phyloP scores from a whole-genome alignment of 129 eudicot genomes.

The Chrysanthemum seticuspe region DNA sequence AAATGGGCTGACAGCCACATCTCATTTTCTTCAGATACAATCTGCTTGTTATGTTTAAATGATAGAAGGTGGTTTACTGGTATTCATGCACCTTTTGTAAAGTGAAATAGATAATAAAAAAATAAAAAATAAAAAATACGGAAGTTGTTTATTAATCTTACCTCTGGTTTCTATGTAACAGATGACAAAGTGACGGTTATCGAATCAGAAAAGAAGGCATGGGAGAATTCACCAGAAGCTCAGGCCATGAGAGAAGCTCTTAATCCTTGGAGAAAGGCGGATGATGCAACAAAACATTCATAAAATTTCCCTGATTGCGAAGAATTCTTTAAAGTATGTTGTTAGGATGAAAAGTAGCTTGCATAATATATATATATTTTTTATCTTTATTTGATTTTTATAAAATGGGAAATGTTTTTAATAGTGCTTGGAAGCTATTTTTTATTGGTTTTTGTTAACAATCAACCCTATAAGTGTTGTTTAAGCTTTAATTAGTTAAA shows the following conservation, averaged over 20 bases:
- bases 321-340: too few relatives aligned
- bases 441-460: too few relatives aligned
- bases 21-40: background rate
- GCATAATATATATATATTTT: too few relatives aligned
- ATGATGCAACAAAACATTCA: slow-evolving; percentile 41
- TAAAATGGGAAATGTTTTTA: too few relatives aligned
- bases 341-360: too few relatives aligned
- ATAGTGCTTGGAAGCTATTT: too few relatives aligned
- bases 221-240: slow-evolving; percentile 90
- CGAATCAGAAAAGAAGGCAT: slow-evolving; percentile 85
- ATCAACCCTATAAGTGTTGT: too few relatives aligned
- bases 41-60: background rate
- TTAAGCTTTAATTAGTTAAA: too few relatives aligned
- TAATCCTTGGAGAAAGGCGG: slow-evolving; percentile 82
- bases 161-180: slow-evolving; percentile 28
- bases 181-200: slow-evolving; percentile 88
- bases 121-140: too few relatives aligned
- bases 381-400: too few relatives aligned
- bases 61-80: background rate
- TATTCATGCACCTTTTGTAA: background rate
- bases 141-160: background rate
- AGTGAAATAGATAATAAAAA: too few relatives aligned
- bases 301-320: slow-evolving; percentile 15
- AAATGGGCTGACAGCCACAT: background rate
- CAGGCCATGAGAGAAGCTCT: slow-evolving; percentile 85